These are phyloP conservation scores for Boletus nobilissimus DNA, from an alignment of 1,284 basidiomycete genomes.

Conservation along the genomic window DNA sequence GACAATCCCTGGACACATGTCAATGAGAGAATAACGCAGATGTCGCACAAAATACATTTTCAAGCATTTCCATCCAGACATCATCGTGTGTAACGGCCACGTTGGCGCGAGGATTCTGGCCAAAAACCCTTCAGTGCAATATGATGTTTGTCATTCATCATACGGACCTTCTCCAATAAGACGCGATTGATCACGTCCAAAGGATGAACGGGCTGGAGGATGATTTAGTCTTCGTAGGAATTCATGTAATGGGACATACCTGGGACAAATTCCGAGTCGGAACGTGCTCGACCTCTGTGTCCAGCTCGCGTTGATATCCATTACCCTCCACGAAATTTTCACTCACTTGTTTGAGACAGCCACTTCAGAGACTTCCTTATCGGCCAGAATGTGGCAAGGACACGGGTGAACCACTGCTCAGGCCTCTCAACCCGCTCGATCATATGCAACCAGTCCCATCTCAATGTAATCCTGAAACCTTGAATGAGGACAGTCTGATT, in stretches of 20 bases:
- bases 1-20: not conserved
- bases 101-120: not conserved
- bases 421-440: not conserved
- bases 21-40: not conserved
- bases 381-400: not conserved
- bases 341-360: not conserved
- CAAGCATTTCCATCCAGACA: not conserved
- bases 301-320: not conserved
- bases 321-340: not conserved
- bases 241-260: not conserved
- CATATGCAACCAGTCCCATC: not conserved
- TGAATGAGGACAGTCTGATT: not conserved
- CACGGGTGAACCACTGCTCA: not conserved
- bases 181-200: not conserved
- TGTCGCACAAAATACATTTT: not conserved
- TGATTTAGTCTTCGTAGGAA: not conserved
- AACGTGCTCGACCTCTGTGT: not conserved
- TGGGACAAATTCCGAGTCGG: not conserved
- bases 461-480: not conserved
- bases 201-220: not conserved
- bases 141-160: not conserved
- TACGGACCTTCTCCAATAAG: not conserved
- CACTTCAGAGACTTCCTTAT: not conserved
- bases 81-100: not conserved
- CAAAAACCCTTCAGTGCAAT: not conserved